Evolutionary conservation across 257 asterid species (phyloP).

Genomic region (Ilex asprella): DNA sequence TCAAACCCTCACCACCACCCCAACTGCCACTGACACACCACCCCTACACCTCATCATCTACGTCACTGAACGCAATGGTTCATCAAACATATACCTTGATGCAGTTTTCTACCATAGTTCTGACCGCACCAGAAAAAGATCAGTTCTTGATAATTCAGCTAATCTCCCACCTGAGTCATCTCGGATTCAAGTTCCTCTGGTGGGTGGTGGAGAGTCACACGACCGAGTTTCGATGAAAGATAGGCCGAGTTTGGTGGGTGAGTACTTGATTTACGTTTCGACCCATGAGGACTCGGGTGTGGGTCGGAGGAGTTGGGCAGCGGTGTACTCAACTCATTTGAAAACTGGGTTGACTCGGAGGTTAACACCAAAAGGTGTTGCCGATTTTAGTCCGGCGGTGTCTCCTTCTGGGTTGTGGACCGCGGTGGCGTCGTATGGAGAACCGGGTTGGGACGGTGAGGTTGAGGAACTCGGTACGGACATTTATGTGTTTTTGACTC

Average conservation of each 20-base stretch:
- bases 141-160: slow-evolving; percentile 21
- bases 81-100: slow-evolving; percentile 50
- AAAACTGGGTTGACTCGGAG: slow-evolving; percentile 48
- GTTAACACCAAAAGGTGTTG: slow-evolving; percentile 59
- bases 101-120: slow-evolving; percentile 15
- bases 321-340: slow-evolving; percentile 74
- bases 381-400: slow-evolving; percentile 90
- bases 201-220: slow-evolving; percentile 28
- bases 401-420: slow-evolving; percentile 88
- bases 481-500: slow-evolving; percentile 53
- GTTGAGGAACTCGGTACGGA: slow-evolving; percentile 68
- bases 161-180: slow-evolving; percentile 13
- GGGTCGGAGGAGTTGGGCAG: slow-evolving; percentile 82
- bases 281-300: slow-evolving; percentile 71
- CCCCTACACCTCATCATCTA: slow-evolving; percentile 35
- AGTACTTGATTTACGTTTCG: slow-evolving; percentile 58
- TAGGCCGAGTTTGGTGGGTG: slow-evolving; percentile 60
- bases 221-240: slow-evolving; percentile 69
- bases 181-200: slow-evolving; percentile 49
- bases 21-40: not conserved
- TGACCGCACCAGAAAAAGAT: slow-evolving; percentile 19
- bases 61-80: slow-evolving; percentile 75
- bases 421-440: slow-evolving; percentile 80
- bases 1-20: not conserved
- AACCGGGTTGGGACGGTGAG: slow-evolving; percentile 73